Evolutionary conservation across 345 rosid species (phyloP).

Genomic region (Arabis hirsuta): DNA sequence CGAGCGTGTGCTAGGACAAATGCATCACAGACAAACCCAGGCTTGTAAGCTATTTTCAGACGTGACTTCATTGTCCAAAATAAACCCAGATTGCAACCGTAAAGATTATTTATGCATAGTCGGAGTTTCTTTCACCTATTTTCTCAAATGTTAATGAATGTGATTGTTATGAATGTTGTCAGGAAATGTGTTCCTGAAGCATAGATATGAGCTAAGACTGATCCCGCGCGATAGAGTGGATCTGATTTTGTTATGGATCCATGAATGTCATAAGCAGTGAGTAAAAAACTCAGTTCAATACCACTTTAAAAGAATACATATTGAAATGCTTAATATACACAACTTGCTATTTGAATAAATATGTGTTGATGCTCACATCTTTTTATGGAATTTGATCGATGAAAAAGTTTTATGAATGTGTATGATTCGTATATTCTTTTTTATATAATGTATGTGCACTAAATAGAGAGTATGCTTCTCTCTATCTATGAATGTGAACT

Average conservation of each 20-base stretch:
- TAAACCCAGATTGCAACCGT: no score
- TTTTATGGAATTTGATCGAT: background rate
- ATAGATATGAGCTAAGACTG: slow-evolving; percentile 91
- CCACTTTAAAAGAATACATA: background rate
- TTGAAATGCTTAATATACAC: slow-evolving; percentile 16
- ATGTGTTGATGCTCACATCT: slow-evolving; percentile 15
- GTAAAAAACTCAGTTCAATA: background rate
- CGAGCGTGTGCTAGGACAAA: slow-evolving; percentile 46
- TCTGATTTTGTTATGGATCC: slow-evolving; percentile 38
- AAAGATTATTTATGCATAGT: no score
- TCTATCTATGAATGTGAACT: background rate
- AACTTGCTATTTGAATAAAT: slow-evolving; percentile 28
- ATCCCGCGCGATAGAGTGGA: slow-evolving; percentile 98
- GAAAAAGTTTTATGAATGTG: background rate
- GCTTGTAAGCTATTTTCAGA: no score
- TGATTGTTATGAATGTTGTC: slow-evolving; percentile 26
- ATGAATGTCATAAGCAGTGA: slow-evolving; percentile 5
- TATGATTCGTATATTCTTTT: background rate
- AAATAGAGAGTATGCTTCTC: background rate
- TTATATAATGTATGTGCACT: background rate
- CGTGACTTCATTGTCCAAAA: no score
- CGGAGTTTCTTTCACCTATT: background rate
- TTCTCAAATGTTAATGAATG: background rate
- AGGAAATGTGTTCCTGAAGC: slow-evolving; percentile 98
- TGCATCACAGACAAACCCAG: slow-evolving; percentile 53